Conservation (phyloP, 2,329 filamentous ascomycete genomes). For the Fusarium keratoplasticum region DNA sequence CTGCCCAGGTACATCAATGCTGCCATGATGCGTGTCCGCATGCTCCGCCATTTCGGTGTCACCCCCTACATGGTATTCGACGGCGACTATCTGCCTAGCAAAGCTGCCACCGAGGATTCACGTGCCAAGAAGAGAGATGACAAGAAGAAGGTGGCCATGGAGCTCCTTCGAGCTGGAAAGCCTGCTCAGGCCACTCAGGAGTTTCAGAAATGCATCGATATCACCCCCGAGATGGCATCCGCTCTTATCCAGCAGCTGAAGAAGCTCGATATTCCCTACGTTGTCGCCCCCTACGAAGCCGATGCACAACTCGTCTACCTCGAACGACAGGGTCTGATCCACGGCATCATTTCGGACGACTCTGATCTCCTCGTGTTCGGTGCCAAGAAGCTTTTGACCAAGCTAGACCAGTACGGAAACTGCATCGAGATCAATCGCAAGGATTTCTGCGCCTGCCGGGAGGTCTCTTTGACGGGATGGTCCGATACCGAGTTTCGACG, state of each 20-base stretch:
- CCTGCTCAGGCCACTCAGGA: slow-evolving; percentile 83
- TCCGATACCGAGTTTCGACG: slow-evolving; percentile 89
- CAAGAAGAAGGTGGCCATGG: slow-evolving; percentile 79
- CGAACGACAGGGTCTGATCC: slow-evolving; percentile 84
- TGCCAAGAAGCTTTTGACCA: slow-evolving; percentile 89
- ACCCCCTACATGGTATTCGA: slow-evolving; percentile 98
- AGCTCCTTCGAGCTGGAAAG: slow-evolving; percentile 85
- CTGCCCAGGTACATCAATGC: slow-evolving; percentile 83
- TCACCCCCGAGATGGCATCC: slow-evolving; percentile 95
- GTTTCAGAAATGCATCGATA: slow-evolving; percentile 93
- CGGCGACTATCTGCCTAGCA: slow-evolving; percentile 94
- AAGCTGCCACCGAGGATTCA: slow-evolving; percentile 85
- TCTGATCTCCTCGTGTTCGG: slow-evolving; percentile 97
- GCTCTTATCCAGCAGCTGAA: slow-evolving; percentile 93
- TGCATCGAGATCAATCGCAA: slow-evolving; percentile 91
- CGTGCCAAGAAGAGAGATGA: slow-evolving; percentile 81
- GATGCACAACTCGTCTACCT: slow-evolving; percentile 97
- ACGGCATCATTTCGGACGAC: slow-evolving; percentile 94
- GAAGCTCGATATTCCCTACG: slow-evolving; percentile 80
- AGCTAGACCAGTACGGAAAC: slow-evolving; percentile 92
- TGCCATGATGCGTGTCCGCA: slow-evolving; percentile 88
- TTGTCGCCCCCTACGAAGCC: slow-evolving; percentile 97
- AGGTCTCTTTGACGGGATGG: slow-evolving; percentile 92
- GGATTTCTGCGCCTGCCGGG: slow-evolving; percentile 89
- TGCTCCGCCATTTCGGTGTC: slow-evolving; percentile 93